These are phyloP conservation scores for Russula compacta DNA, from an alignment of 768 basidiomycete species.

Conservation along the genomic window DNA sequence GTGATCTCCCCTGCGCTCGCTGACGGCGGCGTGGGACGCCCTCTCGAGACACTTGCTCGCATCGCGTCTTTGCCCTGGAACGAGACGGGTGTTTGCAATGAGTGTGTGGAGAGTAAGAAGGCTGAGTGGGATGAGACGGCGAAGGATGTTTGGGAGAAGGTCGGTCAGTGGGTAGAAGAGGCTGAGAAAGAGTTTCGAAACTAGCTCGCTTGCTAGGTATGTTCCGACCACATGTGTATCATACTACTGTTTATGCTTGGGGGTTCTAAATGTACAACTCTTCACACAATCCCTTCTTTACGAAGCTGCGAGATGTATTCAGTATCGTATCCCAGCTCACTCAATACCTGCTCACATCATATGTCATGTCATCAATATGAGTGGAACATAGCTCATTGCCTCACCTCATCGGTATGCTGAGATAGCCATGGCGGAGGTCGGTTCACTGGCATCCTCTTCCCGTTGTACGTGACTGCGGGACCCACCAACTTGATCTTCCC, in stretches of 20 bases:
- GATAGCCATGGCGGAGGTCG: conserved; percentile 38
- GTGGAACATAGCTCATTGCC: background rate
- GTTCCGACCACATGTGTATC: background rate
- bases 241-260: background rate
- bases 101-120: conserved; percentile 49
- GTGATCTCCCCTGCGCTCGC: conserved; percentile 62
- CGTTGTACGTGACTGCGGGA: conserved; percentile 34
- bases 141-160: conserved; percentile 44
- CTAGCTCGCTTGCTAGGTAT: background rate
- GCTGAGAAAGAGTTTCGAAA: conserved; percentile 14
- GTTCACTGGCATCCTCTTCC: conserved; percentile 29
- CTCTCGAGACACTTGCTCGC: conserved; percentile 58
- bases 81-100: conserved; percentile 45
- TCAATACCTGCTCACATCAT: conserved; percentile 4
- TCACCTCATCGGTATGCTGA: conserved; percentile 34
- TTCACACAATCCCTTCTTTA: conserved; percentile 13
- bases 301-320: conserved; percentile 14
- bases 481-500: conserved; percentile 34
- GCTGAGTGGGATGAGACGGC: conserved; percentile 62
- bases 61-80: conserved; percentile 52
- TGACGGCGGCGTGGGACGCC: conserved; percentile 54
- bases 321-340: conserved; percentile 12
- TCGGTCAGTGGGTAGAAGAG: conserved; percentile 48
- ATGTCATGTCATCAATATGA: background rate
- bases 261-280: background rate